Evolutionary conservation across 2,329 filamentous ascomycete species (phyloP).

Genomic region (Ophiostoma triangulosporum): DNA sequence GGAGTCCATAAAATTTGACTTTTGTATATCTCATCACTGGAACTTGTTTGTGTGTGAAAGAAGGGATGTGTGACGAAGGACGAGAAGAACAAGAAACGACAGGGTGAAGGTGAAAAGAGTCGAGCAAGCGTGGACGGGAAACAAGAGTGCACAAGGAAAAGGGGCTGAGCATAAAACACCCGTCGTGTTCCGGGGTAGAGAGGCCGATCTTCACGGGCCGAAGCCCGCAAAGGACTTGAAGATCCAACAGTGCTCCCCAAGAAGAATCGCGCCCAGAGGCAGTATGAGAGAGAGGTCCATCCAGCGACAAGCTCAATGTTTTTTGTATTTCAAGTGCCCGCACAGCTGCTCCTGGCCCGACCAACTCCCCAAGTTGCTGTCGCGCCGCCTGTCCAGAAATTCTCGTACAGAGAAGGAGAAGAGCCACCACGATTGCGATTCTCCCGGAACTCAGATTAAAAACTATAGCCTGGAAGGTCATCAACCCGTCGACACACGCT

Average conservation of each 20-base stretch:
- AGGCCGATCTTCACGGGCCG: not conserved
- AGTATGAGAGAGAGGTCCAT: not conserved
- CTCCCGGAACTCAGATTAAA: conserved; percentile 25
- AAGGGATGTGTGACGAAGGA: conserved; percentile 1
- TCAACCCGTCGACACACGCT: conserved; percentile 6
- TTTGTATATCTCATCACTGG: conserved; percentile 13
- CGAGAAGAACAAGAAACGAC: not conserved
- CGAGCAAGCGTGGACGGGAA: not conserved
- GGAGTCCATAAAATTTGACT: conserved; percentile 14
- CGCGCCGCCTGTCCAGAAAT: not conserved
- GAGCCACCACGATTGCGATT: conserved; percentile 13
- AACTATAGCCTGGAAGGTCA: conserved; percentile 22
- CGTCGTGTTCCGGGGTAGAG: not conserved
- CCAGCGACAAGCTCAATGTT: not conserved
- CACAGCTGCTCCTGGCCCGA: no score
- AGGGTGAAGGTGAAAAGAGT: not conserved
- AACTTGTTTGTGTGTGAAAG: not conserved
- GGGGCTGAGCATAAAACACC: not conserved
- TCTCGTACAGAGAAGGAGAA: conserved; percentile 5
- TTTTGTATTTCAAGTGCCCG: no score
- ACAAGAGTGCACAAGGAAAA: not conserved
- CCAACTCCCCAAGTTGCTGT: no score
- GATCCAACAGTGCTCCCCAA: not conserved
- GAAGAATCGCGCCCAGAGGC: no score
- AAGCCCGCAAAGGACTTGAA: not conserved